Conservation (phyloP, 2,329 filamentous ascomycete genomes). For the Geosmithia morbida region DNA sequence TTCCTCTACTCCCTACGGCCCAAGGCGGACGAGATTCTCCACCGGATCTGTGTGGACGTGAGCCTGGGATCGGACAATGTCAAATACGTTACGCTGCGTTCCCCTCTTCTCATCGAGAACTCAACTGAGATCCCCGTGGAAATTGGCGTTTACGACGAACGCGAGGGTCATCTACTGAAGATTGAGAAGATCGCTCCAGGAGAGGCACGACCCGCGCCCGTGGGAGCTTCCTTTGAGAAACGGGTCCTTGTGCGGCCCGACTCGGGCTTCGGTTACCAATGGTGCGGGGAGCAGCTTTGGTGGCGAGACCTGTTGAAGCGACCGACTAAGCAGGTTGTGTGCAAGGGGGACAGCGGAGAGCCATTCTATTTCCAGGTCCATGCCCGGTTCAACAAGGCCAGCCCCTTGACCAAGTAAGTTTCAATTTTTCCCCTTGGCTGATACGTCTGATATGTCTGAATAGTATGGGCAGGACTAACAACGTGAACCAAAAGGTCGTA, state of each 20-base stretch:
- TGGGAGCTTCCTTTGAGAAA: conserved; percentile 85
- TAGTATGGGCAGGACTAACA: background rate
- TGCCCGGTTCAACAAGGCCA: conserved; percentile 68
- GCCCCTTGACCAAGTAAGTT: conserved; percentile 60
- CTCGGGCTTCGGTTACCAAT: conserved; percentile 90
- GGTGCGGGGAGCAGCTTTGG: conserved; percentile 80
- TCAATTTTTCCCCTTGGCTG: background rate
- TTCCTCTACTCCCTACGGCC: conserved; percentile 79
- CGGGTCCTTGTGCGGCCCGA: conserved; percentile 79
- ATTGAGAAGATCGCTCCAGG: conserved; percentile 96
- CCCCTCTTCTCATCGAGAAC: conserved; percentile 85
- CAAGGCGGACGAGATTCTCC: conserved; percentile 69
- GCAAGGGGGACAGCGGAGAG: conserved; percentile 72
- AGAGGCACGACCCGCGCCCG: conserved; percentile 76
- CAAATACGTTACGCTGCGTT: conserved; percentile 93
- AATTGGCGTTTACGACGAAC: conserved; percentile 75
- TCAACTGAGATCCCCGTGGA: conserved; percentile 94
- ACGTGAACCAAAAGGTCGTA: conserved; percentile 45
- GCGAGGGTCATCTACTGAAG: conserved; percentile 82
- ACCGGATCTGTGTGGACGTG: conserved; percentile 85
- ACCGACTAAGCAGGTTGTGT: conserved; percentile 77
- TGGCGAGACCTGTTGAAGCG: conserved; percentile 84
- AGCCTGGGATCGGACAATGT: conserved; percentile 87
- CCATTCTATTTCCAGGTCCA: conserved; percentile 97
- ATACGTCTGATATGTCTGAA: too few species aligned